Evolutionary conservation across 768 basidiomycete species (phyloP).

Genomic region (Phaeotremella fagi): DNA sequence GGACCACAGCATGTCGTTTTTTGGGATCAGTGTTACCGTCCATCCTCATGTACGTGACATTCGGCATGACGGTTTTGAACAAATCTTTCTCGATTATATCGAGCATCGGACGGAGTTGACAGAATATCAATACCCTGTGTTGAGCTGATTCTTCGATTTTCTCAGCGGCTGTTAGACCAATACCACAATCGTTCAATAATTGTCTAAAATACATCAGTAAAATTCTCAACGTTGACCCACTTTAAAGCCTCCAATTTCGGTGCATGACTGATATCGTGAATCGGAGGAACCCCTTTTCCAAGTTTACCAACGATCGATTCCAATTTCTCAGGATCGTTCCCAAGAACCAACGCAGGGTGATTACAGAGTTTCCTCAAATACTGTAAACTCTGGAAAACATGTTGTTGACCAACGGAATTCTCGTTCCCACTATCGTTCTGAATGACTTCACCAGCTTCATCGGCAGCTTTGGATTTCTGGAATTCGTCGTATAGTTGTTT

Average conservation of each 20-base stretch:
- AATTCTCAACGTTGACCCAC: constrained; percentile 53
- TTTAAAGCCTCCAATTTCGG: constrained; percentile 87
- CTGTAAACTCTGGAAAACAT: constrained; percentile 95
- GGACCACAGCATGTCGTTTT: constrained; percentile 93
- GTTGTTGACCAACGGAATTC: constrained; percentile 58
- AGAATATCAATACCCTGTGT: constrained; percentile 98
- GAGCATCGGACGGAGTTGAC: constrained; percentile 98
- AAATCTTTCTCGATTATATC: constrained; percentile 93
- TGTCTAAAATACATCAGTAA: constrained; percentile 58
- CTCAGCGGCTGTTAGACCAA: constrained; percentile 64
- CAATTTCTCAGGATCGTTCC: constrained; percentile 61
- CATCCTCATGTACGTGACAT: constrained; percentile 95
- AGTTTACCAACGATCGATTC: constrained; percentile 54
- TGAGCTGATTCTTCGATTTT: constrained; percentile 66
- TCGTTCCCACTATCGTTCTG: constrained; percentile 17
- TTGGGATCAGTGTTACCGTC: constrained; percentile 87
- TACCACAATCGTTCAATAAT: constrained; percentile 89
- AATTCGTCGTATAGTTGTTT: constrained; percentile 93
- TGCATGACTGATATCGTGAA: constrained; percentile 82
- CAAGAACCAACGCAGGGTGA: constrained; percentile 87
- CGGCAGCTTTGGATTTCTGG: constrained; percentile 67
- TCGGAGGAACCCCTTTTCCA: constrained; percentile 21
- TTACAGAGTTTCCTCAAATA: constrained; percentile 97
- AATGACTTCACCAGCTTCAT: constrained; percentile 63
- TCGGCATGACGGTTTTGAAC: constrained; percentile 87